phyloP scores from a whole-genome alignment of 805 yeast genomes.

The Candida saitoana region DNA sequence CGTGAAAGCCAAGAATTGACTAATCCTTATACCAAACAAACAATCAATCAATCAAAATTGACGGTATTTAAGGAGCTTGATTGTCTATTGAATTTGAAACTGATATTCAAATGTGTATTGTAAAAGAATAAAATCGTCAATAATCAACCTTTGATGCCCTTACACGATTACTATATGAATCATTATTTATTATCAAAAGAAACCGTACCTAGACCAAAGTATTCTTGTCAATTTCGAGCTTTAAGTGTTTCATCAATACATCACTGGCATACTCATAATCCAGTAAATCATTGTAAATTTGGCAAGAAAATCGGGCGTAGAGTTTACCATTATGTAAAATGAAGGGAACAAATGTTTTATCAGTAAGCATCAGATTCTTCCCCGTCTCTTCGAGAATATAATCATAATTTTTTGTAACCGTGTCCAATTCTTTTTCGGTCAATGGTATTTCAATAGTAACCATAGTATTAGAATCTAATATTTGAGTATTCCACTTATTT shows the following conservation, averaged over 20 bases:
- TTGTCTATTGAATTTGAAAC: no score
- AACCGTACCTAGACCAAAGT: no score
- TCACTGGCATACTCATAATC: constrained; percentile 51
- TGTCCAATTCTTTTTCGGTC: constrained; percentile 6
- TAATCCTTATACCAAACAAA: no score
- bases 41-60: no score
- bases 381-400: constrained; percentile 5
- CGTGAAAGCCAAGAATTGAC: no score
- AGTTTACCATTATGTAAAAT: constrained; percentile 31
- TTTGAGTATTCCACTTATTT: constrained; percentile 35
- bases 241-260: constrained; percentile 24
- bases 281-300: constrained; percentile 51
- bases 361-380: constrained; percentile 13
- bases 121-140: no score
- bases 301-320: constrained; percentile 51
- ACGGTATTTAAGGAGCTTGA: no score
- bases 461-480: constrained; percentile 37
- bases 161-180: no score
- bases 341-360: constrained; percentile 49
- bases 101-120: no score
- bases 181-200: no score
- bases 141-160: no score
- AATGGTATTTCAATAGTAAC: constrained; percentile 41
- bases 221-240: not conserved
- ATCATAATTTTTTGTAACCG: constrained; percentile 6